Percentiles rank a stretch among this genome's conserved stretches.
Conservation (phyloP, 2,329 filamentous ascomycete genomes). For the Neobulgaria alba region DNA sequence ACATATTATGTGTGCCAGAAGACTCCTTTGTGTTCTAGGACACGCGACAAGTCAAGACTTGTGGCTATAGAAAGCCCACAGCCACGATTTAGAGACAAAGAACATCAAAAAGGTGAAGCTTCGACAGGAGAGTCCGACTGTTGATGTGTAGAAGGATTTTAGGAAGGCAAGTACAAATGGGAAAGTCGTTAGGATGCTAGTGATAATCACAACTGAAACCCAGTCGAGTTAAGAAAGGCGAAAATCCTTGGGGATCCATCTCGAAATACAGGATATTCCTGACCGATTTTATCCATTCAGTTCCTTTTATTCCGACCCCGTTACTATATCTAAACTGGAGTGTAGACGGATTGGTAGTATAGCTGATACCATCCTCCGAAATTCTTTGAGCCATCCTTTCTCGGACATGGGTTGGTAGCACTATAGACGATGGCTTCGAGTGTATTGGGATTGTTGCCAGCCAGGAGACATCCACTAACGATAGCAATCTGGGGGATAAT, state of each 20-base stretch:
- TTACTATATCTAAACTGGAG: not conserved
- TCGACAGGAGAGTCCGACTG: slow-evolving; percentile 8
- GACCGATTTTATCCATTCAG: slow-evolving; percentile 7
- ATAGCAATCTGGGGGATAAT: slow-evolving; percentile 27
- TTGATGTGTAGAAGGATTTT: too few species aligned
- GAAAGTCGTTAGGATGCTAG: too few species aligned
- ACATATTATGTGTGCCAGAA: too few species aligned
- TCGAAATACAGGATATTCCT: slow-evolving; percentile 11
- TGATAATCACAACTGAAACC: too few species aligned
- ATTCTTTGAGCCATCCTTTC: slow-evolving; percentile 5
- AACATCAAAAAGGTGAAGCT: slow-evolving; percentile 9
- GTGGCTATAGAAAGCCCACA: slow-evolving; percentile 6
- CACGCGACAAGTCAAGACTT: slow-evolving; percentile 6
- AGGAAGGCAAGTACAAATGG: too few species aligned
- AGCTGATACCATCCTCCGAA: not conserved
- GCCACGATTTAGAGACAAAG: slow-evolving; percentile 4
- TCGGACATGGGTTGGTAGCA: too few species aligned
- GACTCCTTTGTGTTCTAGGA: slow-evolving; percentile 5
- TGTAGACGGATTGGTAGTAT: not conserved
- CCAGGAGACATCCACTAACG: slow-evolving; percentile 26
- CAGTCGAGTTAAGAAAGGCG: too few species aligned
- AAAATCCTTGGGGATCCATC: slow-evolving; percentile 11
- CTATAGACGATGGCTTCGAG: slow-evolving; percentile 8
- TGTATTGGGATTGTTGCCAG: slow-evolving; percentile 25
- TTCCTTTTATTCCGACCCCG: slow-evolving; percentile 4